These are phyloP conservation scores for Coelastrella sp. DNA, from an alignment of 139 green algal genomes.

Conservation along the genomic window DNA sequence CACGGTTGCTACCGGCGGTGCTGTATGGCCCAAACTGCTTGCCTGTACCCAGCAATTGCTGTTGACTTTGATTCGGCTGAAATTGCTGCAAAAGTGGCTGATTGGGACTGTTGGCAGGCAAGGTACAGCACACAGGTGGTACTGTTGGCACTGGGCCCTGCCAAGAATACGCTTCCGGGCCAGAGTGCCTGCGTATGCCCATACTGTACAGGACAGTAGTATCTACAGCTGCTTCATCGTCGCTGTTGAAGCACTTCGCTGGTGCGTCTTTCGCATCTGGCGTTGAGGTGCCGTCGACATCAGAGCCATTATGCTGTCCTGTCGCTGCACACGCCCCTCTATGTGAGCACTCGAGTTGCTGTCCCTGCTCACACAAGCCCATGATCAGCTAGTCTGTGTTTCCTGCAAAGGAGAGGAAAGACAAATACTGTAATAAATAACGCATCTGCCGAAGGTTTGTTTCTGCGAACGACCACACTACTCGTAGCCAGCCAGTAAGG, in stretches of 20 bases:
- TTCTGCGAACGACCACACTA: not conserved
- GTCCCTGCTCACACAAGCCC: conserved; percentile 1
- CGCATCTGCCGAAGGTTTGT: not conserved
- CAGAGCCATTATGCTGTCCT: not conserved
- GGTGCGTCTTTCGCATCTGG: conserved; percentile 33
- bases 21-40: not conserved
- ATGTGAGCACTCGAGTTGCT: not conserved
- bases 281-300: conserved; percentile 16
- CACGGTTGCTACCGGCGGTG: not conserved
- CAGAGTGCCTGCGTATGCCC: conserved; percentile 33
- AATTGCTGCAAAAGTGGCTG: conserved; percentile 5
- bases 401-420: not conserved
- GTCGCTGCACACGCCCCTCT: not conserved
- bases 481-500: not conserved
- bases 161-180: conserved; percentile 7
- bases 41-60: conserved; percentile 7
- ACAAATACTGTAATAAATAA: not conserved
- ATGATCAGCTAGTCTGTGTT: not conserved
- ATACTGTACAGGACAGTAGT: conserved; percentile 14
- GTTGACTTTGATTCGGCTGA: not conserved
- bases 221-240: conserved; percentile 15
- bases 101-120: not conserved
- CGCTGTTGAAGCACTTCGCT: conserved; percentile 19
- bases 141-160: conserved; percentile 18
- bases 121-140: conserved; percentile 23